Percentiles rank a stretch among this genome's conserved stretches.
Evolutionary conservation across 78 protist genomes (phyloP).

Genomic region (Ministeria vibrans): DNA sequence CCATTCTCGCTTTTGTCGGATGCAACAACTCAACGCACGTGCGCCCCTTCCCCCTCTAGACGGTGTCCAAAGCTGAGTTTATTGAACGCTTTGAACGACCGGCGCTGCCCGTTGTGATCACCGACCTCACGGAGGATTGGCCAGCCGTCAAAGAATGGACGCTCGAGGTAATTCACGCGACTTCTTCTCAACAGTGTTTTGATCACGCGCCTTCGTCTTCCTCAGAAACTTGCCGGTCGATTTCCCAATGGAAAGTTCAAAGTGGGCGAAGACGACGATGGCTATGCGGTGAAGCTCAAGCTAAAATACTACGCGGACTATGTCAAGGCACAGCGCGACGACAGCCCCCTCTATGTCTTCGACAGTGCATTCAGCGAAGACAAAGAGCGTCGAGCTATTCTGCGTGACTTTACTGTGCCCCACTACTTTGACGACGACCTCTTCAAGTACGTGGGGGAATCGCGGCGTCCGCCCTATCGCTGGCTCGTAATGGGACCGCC

Average conservation of each 20-base stretch:
- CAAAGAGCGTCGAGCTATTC: not conserved
- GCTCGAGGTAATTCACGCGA: not conserved
- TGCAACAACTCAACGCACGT: too few relatives aligned
- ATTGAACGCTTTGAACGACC: not conserved
- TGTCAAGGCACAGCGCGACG: not conserved
- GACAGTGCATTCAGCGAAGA: constrained; percentile 32
- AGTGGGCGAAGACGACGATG: not conserved
- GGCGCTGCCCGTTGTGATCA: not conserved
- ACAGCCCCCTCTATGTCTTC: constrained; percentile 49
- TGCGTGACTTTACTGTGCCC: constrained; percentile 23
- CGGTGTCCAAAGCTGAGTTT: not conserved
- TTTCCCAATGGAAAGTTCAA: not conserved
- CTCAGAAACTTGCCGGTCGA: not conserved
- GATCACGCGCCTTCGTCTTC: not conserved
- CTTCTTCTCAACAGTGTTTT: not conserved
- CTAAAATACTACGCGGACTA: not conserved
- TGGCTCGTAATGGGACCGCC: constrained; percentile 57
- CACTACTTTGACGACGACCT: constrained; percentile 34
- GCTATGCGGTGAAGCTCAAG: not conserved
- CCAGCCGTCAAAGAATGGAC: not conserved
- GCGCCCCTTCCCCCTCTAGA: too few relatives aligned
- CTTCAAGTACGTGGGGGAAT: constrained; percentile 26
- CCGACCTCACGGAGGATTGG: not conserved
- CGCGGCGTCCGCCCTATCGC: constrained; percentile 41
- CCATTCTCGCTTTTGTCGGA: too few relatives aligned